Conservation (phyloP, 73 alveolate genomes). For the Durusdinium trenchii region DNA sequence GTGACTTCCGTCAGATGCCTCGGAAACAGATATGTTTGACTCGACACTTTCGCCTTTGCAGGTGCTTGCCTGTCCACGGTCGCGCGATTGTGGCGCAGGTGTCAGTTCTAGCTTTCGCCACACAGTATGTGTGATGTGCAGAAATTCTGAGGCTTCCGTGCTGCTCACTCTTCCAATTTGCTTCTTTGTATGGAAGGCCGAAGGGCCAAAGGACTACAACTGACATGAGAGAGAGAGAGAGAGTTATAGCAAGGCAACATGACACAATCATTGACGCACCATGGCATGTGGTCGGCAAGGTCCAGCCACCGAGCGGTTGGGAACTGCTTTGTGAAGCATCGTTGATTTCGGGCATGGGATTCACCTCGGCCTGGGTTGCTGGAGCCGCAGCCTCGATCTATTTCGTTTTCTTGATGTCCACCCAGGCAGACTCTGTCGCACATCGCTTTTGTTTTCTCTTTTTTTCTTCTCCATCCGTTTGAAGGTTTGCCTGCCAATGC, state of each 20-base stretch:
- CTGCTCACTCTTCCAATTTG: background rate
- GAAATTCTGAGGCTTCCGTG: constrained; percentile 7
- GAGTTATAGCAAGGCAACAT: background rate
- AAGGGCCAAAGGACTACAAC: background rate
- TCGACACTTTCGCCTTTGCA: background rate
- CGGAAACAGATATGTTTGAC: too few relatives aligned
- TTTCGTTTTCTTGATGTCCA: background rate
- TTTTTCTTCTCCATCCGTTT: background rate
- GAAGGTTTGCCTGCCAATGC: constrained; percentile 80
- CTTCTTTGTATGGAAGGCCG: constrained; percentile 34
- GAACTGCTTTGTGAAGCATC: constrained; percentile 28
- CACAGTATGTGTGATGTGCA: background rate
- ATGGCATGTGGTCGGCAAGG: too few relatives aligned
- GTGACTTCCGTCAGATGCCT: too few relatives aligned
- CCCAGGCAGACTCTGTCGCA: background rate
- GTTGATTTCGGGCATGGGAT: constrained; percentile 1
- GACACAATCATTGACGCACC: too few relatives aligned
- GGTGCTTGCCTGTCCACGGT: constrained; percentile 70
- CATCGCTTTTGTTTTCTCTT: background rate
- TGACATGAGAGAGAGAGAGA: background rate
- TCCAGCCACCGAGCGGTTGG: constrained; percentile 6
- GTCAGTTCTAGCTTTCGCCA: background rate
- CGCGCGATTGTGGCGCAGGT: constrained; percentile 66
- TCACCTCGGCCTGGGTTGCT: constrained; percentile 40
- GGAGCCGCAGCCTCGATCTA: background rate